Percentiles rank a stretch among this genome's conserved stretches.
Evolutionary conservation across 1,139 yeast genomes (phyloP).

Genomic region (Lodderomyces margitis): DNA sequence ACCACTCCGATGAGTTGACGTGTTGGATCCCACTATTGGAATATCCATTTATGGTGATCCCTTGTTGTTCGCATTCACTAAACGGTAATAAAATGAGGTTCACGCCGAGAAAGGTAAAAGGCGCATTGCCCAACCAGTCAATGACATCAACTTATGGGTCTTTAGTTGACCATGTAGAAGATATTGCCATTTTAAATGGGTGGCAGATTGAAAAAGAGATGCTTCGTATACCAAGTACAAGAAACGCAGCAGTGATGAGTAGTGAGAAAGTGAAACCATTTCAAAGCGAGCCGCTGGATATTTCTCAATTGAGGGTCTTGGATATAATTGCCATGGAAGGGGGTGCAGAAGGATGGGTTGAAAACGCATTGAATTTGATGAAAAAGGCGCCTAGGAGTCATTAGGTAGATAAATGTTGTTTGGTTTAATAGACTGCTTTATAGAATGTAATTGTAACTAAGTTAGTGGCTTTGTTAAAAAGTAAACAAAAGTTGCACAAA

Average conservation of each 20-base stretch:
- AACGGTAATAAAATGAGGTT: conserved; percentile 74
- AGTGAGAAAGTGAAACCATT: conserved; percentile 30
- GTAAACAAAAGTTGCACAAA: too few relatives aligned
- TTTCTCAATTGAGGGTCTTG: conserved; percentile 39
- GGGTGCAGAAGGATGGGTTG: conserved; percentile 91
- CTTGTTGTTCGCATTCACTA: conserved; percentile 90
- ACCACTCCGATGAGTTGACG: conserved; percentile 93
- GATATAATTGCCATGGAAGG: conserved; percentile 72
- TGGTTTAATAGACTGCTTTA: too few relatives aligned
- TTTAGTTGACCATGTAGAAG: conserved; percentile 80
- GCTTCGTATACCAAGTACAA: conserved; percentile 89
- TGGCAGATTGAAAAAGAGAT: conserved; percentile 86
- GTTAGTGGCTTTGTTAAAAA: too few relatives aligned
- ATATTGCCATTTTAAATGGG: conserved; percentile 64
- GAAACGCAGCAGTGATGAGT: conserved; percentile 89
- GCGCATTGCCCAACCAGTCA: background rate
- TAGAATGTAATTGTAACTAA: too few relatives aligned
- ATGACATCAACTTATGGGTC: conserved; percentile 71
- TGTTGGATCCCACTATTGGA: conserved; percentile 93
- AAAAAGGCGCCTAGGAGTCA: conserved; percentile 49
- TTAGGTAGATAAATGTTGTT: conserved; percentile 16
- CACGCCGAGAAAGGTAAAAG: conserved; percentile 33
- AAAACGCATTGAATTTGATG: conserved; percentile 66
- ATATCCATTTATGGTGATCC: conserved; percentile 85
- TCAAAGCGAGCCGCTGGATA: conserved; percentile 23